Conservation (phyloP, 2,329 filamentous ascomycete species). For the Pestalotiopsis sp. region DNA sequence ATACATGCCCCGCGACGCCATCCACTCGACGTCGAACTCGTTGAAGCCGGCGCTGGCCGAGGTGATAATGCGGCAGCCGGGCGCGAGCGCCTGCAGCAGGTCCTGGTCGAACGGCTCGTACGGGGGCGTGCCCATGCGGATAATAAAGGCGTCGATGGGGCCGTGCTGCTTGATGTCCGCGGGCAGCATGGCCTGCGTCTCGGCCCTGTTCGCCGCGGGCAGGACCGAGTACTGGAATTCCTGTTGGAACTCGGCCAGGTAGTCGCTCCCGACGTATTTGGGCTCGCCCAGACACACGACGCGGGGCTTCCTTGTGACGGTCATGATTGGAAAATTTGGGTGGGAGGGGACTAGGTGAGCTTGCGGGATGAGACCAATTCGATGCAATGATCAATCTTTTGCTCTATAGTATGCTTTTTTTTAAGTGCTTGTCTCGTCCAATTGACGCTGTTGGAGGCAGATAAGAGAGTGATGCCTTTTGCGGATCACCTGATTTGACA, state of each 20-base stretch:
- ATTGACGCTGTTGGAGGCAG: too few relatives aligned
- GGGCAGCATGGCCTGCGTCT: slow-evolving; percentile 39
- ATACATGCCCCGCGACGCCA: slow-evolving; percentile 44
- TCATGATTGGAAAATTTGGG: not conserved
- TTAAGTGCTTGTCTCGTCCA: accelerated
- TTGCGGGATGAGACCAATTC: too few relatives aligned
- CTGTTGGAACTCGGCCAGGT: slow-evolving; percentile 39
- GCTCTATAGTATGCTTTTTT: too few relatives aligned
- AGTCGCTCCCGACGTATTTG: slow-evolving; percentile 40
- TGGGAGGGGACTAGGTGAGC: not conserved
- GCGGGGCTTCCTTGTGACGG: slow-evolving; percentile 34
- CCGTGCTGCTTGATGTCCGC: slow-evolving; percentile 37
- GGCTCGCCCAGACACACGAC: slow-evolving; percentile 45
- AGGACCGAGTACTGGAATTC: slow-evolving; percentile 43
- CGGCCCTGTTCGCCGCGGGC: slow-evolving; percentile 36
- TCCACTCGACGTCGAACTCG: slow-evolving; percentile 47
- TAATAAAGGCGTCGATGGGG: slow-evolving; percentile 49
- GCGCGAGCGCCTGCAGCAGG: slow-evolving; percentile 41
- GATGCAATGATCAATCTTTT: too few relatives aligned
- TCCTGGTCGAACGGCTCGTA: slow-evolving; percentile 53
- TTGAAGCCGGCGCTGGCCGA: slow-evolving; percentile 52
- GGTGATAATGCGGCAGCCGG: slow-evolving; percentile 46
- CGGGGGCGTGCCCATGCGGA: slow-evolving; percentile 51
- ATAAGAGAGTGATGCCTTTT: too few relatives aligned
- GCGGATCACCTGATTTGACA: too few relatives aligned